phyloP scores from a whole-genome alignment of 208 protist species.

The Tritrichomonas musculus region DNA sequence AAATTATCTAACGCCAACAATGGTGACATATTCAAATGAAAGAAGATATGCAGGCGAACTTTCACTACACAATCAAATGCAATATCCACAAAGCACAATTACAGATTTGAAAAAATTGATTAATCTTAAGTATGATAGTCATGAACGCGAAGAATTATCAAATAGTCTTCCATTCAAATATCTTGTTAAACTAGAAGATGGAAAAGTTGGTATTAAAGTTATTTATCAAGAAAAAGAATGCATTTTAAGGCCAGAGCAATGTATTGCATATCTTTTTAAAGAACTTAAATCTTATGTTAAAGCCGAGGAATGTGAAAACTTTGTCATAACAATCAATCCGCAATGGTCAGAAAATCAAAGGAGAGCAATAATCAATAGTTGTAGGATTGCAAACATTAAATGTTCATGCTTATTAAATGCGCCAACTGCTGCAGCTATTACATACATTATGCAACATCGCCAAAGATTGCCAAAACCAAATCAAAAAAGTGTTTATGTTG shows the following conservation, averaged over 20 bases:
- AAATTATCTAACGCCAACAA: slow-evolving; percentile 37
- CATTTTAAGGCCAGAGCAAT: slow-evolving; percentile 37
- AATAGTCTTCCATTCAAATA: not conserved
- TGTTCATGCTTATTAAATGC: slow-evolving; percentile 39
- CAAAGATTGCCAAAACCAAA: not conserved
- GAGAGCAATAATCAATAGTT: slow-evolving; percentile 34
- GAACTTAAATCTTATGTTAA: not conserved
- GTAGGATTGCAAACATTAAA: slow-evolving; percentile 37
- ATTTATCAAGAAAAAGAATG: slow-evolving; percentile 36
- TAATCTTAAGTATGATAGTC: not conserved
- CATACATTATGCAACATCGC: slow-evolving; percentile 35
- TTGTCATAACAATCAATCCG: slow-evolving; percentile 29
- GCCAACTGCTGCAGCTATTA: slow-evolving; percentile 41
- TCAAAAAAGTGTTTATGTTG: not conserved
- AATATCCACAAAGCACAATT: slow-evolving; percentile 38
- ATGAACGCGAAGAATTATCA: slow-evolving; percentile 26
- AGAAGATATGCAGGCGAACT: slow-evolving; percentile 36
- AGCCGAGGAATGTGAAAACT: not conserved
- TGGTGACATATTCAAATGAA: slow-evolving; percentile 39
- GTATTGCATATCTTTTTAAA: slow-evolving; percentile 26
- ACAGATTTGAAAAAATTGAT: slow-evolving; percentile 40
- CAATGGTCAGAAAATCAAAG: slow-evolving; percentile 39
- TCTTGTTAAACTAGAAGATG: slow-evolving; percentile 26
- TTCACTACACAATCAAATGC: slow-evolving; percentile 21
- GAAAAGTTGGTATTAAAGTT: slow-evolving; percentile 39